phyloP scores from a whole-genome alignment of 179 eudicot species.

The Spinacia oleracea region DNA sequence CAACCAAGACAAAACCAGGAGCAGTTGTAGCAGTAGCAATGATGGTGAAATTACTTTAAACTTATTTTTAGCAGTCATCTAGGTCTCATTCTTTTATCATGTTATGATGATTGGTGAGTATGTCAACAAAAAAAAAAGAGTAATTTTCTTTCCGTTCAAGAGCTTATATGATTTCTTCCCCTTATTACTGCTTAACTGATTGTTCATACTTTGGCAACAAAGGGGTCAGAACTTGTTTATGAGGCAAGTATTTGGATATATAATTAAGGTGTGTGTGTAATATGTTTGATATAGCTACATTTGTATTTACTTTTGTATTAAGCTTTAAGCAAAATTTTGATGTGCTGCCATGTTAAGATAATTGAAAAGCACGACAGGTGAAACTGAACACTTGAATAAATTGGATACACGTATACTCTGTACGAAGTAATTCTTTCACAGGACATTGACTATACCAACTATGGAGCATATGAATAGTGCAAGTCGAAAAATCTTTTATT shows the following conservation, averaged over 20 bases:
- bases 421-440: not conserved
- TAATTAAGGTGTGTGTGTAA: not conserved
- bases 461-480: too few species aligned
- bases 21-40: conserved; percentile 9
- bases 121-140: not conserved
- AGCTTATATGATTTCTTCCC: conserved; percentile 2
- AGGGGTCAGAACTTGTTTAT: conserved; percentile 12
- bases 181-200: not conserved
- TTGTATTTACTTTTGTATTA: not conserved
- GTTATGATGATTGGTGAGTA: not conserved
- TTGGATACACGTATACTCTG: too few species aligned
- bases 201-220: conserved; percentile 1
- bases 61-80: not conserved
- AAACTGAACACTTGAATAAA: too few species aligned
- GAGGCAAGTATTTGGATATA: conserved; percentile 13
- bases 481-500: not conserved
- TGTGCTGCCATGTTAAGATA: not conserved
- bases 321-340: conserved; percentile 1
- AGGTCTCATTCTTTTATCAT: not conserved
- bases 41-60: not conserved
- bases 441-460: too few species aligned
- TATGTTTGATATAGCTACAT: not conserved
- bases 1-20: conserved; percentile 17
- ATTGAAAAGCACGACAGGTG: too few species aligned
- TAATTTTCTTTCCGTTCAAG: not conserved